Evolutionary conservation across 1,284 basidiomycete genomes (phyloP), one percentile per base, ranked within the genome.

Genomic region (Nidula niveotomentosa): DNA sequence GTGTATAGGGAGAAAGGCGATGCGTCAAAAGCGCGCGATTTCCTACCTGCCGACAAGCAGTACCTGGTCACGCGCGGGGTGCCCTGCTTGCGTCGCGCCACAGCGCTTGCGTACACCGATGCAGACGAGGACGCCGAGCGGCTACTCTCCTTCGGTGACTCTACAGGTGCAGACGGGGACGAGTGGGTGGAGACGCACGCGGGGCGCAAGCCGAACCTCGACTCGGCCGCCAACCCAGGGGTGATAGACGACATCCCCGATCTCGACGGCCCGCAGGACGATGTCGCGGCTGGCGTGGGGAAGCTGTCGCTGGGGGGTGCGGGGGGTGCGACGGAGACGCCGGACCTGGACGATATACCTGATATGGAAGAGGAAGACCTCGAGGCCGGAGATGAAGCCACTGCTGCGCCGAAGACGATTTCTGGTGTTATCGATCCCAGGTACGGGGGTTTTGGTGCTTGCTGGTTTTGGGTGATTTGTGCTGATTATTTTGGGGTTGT

Each of bases 101-200:
- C 90, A 1, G 90, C 94, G 12, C 83, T 98, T 48, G 93, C 92
- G 41, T 97, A 97, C 72, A 95, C 93, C 1, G 94, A 96, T 65
- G 92, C 90, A 12, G 94, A 97, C 69, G 94, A 96, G 71, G 95
- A 97, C 65, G 92, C 91, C 0, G 94, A 98, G 71, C 91, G 93
- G 53, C 77, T 97, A 15, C 79, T 98, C 51, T 84, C 83, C 15
- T 90, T 92, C 59, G 84, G 79, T 1, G 90, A 89, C 64, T 75
- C 81, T n/a, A 78, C 76, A 6, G 58, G 72, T 1, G 77, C 81
- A 50, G 85, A 84, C 52, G 84, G 76, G 9, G 91, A 93, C 60
- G 91, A 93, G 60, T 93, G 91, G 91, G 91, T 93, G 18, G 91
- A 93, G 72, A 93, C 91, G 6, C 91, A 93, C 65, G 86, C 90